phyloP scores from a whole-genome alignment of 2,329 filamentous ascomycete genomes.

The Neopestalotiopsis sp. region DNA sequence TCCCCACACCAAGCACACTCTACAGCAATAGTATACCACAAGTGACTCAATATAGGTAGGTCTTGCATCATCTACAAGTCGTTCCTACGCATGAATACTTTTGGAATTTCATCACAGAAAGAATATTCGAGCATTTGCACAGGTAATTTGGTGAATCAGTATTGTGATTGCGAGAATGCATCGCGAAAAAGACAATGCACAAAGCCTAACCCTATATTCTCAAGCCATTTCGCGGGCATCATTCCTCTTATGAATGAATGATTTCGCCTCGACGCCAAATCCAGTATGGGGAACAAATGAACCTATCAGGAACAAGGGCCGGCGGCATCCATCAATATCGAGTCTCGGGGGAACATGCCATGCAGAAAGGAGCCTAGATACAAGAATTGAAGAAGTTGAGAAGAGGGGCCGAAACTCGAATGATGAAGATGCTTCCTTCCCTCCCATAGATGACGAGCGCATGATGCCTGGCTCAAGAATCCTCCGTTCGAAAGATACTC shows the following conservation, averaged over 20 bases:
- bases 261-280: slow-evolving; percentile 3
- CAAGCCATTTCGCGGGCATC: slow-evolving; percentile 17
- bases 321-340: slow-evolving; percentile 7
- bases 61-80: no score
- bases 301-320: background rate
- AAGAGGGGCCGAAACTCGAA: slow-evolving; percentile 19
- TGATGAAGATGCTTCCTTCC: slow-evolving; percentile 11
- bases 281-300: background rate
- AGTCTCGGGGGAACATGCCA: slow-evolving; percentile 17
- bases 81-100: no score
- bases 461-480: slow-evolving; percentile 13
- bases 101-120: no score
- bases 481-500: background rate
- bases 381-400: slow-evolving; percentile 18
- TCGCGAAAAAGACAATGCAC: background rate
- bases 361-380: slow-evolving; percentile 19
- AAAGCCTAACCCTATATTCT: slow-evolving; percentile 13
- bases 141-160: slow-evolving; percentile 11
- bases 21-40: no score
- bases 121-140: background rate
- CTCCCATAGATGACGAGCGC: slow-evolving; percentile 1
- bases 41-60: no score
- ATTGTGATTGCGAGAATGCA: slow-evolving; percentile 12
- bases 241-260: background rate
- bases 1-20: no score